A percentile compares a stretch with the other conserved stretches of the same genome.
phyloP scores from a whole-genome alignment of 306 rosid genomes.

The Castanea crenata region DNA sequence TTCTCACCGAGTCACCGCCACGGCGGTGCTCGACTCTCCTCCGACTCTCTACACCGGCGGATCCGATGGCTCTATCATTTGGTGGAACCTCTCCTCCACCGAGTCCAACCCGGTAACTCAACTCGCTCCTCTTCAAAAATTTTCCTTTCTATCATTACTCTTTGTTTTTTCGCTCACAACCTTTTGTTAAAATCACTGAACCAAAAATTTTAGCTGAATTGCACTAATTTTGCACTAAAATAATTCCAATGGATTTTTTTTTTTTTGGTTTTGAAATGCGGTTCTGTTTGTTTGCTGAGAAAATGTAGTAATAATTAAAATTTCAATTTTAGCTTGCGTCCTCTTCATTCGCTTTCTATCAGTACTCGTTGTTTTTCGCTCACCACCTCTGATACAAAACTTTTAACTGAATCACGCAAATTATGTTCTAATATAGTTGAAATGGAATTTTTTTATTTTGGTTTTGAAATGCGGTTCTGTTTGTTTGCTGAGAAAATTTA shows the following conservation, averaged over 20 bases:
- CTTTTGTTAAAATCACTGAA: background rate
- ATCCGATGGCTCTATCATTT: constrained; percentile 95
- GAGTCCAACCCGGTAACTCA: constrained; percentile 57
- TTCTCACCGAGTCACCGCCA: constrained; percentile 73
- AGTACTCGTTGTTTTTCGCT: background rate
- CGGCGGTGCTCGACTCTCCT: constrained; percentile 51
- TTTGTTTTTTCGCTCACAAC: background rate
- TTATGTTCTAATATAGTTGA: background rate
- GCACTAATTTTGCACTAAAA: background rate
- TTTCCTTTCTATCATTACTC: background rate
- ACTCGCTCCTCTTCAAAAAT: background rate
- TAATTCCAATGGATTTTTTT: background rate
- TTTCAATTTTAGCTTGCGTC: background rate
- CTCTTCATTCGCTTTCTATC: background rate
- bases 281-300: background rate
- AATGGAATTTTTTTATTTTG: background rate
- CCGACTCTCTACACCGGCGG: constrained; percentile 84
- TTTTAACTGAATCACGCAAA: background rate
- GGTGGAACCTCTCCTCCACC: constrained; percentile 68
- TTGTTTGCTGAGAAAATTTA: background rate
- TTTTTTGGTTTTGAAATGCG: background rate
- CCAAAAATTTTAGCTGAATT: background rate
- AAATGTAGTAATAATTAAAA: background rate
- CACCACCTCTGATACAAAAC: background rate
- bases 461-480: background rate